Evolutionary conservation across 768 basidiomycete species (phyloP).

Genomic region (Trametes villosa): DNA sequence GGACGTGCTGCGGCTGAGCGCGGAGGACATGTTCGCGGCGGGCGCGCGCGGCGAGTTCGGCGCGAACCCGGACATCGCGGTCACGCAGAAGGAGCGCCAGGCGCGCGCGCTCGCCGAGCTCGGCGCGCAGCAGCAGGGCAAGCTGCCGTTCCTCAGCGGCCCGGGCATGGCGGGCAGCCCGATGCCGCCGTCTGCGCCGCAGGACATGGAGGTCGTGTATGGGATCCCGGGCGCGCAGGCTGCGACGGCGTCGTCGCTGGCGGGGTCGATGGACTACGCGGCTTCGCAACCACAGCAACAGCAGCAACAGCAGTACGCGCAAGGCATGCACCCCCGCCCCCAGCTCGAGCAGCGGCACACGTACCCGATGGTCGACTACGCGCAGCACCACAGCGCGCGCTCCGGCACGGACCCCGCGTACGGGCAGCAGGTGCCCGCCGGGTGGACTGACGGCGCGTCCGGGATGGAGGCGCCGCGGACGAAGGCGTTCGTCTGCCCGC

Average conservation of each 20-base stretch:
- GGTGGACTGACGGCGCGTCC: background rate
- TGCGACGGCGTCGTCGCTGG: background rate
- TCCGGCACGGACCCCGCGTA: constrained; percentile 19
- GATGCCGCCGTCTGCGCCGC: background rate
- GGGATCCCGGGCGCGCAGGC: background rate
- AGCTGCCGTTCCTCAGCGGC: constrained; percentile 4
- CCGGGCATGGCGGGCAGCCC: constrained; percentile 14
- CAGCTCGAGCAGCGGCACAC: constrained; percentile 29
- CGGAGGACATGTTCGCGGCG: constrained; percentile 69
- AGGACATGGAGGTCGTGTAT: constrained; percentile 1
- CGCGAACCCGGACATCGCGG: constrained; percentile 34
- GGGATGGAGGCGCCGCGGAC: constrained; percentile 25
- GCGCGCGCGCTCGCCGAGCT: constrained; percentile 32
- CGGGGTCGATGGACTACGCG: constrained; percentile 13
- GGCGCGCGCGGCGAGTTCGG: constrained; percentile 63
- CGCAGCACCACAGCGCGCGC: constrained; percentile 21
- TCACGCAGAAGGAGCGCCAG: constrained; percentile 38
- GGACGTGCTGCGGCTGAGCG: constrained; percentile 44
- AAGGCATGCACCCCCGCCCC: constrained; percentile 17
- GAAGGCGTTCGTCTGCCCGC: constrained; percentile 80
- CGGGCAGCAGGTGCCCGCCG: constrained; percentile 11
- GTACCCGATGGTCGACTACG: constrained; percentile 24
- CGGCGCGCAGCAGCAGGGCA: constrained; percentile 2
- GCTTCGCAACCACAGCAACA: constrained; percentile 5
- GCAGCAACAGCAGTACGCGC: constrained; percentile 1